Conservation (phyloP, 2,329 filamentous ascomycete species). For the Ophiocordyceps camponoti-floridani region DNA sequence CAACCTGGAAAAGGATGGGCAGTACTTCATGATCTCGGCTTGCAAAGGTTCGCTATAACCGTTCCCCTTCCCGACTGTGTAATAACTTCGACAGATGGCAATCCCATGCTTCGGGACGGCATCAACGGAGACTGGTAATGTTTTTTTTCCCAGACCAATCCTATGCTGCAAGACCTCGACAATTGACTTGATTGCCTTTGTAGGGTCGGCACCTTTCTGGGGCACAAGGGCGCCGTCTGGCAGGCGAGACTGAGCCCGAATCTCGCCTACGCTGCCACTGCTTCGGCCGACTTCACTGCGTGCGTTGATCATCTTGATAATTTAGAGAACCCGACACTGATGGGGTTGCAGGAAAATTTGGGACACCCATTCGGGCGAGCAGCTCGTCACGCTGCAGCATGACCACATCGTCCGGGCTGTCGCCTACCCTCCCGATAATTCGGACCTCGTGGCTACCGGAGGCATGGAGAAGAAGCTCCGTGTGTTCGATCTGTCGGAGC, state of each 20-base stretch:
- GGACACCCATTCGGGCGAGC: constrained; percentile 90
- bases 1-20: constrained; percentile 59
- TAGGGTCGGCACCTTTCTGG: constrained; percentile 95
- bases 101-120: constrained; percentile 94
- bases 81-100: constrained; percentile 51
- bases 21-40: constrained; percentile 84
- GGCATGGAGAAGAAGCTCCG: constrained; percentile 94
- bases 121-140: constrained; percentile 77
- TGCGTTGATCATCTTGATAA: constrained; percentile 22
- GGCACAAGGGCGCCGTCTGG: constrained; percentile 97
- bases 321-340: constrained; percentile 6
- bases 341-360: constrained; percentile 60
- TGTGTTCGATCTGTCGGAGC: constrained; percentile 68
- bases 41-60: constrained; percentile 48
- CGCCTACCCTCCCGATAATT: constrained; percentile 68
- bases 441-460: constrained; percentile 78
- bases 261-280: constrained; percentile 75
- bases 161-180: neutral
- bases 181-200: neutral
- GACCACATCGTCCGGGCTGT: constrained; percentile 90
- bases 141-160: neutral
- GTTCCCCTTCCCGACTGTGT: neutral
- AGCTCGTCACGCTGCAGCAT: constrained; percentile 72
- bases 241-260: constrained; percentile 82
- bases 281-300: constrained; percentile 91